Evolutionary conservation across 495 filamentous ascomycete genomes (phyloP).

Genomic region (Massariosphaeria phaeospora): DNA sequence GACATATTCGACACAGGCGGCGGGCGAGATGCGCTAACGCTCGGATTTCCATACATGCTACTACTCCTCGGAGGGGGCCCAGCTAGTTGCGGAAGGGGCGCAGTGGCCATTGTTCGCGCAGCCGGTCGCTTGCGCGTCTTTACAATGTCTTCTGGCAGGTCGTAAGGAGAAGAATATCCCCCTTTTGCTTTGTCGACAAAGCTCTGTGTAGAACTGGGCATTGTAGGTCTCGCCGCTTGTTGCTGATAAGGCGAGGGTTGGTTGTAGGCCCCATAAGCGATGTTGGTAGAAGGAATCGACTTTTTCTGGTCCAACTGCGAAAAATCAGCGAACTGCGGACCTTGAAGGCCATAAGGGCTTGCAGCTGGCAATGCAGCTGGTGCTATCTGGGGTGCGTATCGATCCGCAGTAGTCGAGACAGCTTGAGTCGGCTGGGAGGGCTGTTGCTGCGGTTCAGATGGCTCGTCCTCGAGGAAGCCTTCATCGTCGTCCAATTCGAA

Average conservation of each 20-base stretch:
- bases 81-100: conserved; percentile 34
- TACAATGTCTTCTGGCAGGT: conserved; percentile 83
- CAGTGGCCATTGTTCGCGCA: conserved; percentile 39
- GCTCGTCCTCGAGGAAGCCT: conserved; percentile 60
- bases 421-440: background rate
- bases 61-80: conserved; percentile 54
- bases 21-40: conserved; percentile 18
- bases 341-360: conserved; percentile 16
- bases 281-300: conserved; percentile 4
- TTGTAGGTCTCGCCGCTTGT: conserved; percentile 42
- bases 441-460: conserved; percentile 6
- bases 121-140: conserved; percentile 58
- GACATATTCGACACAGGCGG: conserved; percentile 40
- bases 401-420: conserved; percentile 3
- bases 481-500: conserved; percentile 69
- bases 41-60: conserved; percentile 47
- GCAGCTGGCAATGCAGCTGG: conserved; percentile 8
- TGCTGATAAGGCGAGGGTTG: conserved; percentile 38
- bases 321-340: conserved; percentile 34
- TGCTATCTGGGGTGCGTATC: conserved; percentile 23
- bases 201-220: conserved; percentile 54
- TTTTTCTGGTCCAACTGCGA: conserved; percentile 26
- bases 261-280: conserved; percentile 22
- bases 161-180: conserved; percentile 89
- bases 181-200: conserved; percentile 85